Evolutionary conservation across 179 eudicot species (phyloP).

Genomic region (Amaranthus tricolor): DNA sequence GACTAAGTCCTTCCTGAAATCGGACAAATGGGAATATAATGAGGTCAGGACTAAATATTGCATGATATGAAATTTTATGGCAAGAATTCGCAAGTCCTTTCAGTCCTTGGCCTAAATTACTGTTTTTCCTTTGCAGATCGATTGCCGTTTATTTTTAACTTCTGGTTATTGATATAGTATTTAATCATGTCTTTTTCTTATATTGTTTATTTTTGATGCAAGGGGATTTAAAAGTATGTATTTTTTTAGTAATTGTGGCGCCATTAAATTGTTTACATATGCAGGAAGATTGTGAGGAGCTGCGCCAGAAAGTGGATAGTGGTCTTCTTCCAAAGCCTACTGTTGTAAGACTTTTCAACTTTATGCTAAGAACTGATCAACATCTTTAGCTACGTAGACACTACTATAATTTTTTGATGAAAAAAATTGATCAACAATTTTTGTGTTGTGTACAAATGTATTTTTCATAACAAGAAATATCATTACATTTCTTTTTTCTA

Average conservation of each 20-base stretch:
- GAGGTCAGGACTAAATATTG: not conserved
- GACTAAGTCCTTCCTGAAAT: too few species aligned
- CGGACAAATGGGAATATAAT: not conserved
- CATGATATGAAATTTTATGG: too few species aligned
- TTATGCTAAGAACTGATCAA: constrained; percentile 17
- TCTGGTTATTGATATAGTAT: not conserved
- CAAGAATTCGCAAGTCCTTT: too few species aligned
- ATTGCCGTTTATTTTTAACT: not conserved
- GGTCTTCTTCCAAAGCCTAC: constrained; percentile 67
- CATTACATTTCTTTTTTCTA: too few species aligned
- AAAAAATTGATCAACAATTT: not conserved
- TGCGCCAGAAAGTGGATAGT: constrained; percentile 53
- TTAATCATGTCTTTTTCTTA: not conserved
- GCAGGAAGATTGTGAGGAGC: constrained; percentile 82
- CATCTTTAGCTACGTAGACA: not conserved
- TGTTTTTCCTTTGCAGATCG: too few species aligned
- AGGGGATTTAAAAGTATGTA: not conserved
- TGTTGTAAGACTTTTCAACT: constrained; percentile 58
- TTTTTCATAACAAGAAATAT: too few species aligned
- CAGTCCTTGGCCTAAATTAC: too few species aligned
- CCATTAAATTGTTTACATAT: constrained; percentile 15
- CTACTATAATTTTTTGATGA: not conserved
- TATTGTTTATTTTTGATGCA: too few species aligned
- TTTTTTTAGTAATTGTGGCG: constrained; percentile 1
- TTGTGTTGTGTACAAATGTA: too few species aligned